phyloP scores from a whole-genome alignment of 768 basidiomycete genomes.

The Rhizopogon rudus region DNA sequence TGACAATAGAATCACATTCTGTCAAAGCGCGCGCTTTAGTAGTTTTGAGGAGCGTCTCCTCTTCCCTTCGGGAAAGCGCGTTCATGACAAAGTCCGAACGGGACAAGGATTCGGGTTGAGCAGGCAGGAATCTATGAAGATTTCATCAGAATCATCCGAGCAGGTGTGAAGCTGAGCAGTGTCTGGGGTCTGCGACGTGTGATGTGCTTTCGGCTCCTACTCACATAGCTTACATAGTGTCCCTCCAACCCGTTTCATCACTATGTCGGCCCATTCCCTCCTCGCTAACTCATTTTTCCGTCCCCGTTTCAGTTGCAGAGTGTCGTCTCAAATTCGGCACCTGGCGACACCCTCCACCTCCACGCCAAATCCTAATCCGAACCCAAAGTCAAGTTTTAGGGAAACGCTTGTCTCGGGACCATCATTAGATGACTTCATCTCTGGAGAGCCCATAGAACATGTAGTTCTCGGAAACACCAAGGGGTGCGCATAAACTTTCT shows the following conservation, averaged over 20 bases:
- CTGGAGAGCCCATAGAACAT: conserved; percentile 48
- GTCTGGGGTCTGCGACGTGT: too few relatives aligned
- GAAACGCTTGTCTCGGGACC: conserved; percentile 62
- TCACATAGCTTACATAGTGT: background rate
- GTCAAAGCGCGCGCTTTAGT: conserved; percentile 76
- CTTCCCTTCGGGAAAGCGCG: conserved; percentile 81
- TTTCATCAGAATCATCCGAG: too few relatives aligned
- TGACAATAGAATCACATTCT: conserved; percentile 72
- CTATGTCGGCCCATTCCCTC: conserved; percentile 10
- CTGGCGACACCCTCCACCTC: conserved; percentile 39
- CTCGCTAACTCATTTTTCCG: conserved; percentile 11
- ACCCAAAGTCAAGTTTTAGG: conserved; percentile 39
- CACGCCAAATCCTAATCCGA: conserved; percentile 28
- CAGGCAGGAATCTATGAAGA: too few relatives aligned
- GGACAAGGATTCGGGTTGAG: too few relatives aligned
- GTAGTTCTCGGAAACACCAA: conserved; percentile 69
- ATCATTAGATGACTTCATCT: conserved; percentile 75
- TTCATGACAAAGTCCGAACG: conserved; percentile 46
- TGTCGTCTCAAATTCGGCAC: conserved; percentile 28
- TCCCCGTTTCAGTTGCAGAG: background rate
- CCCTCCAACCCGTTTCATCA: background rate
- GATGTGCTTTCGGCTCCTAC: background rate
- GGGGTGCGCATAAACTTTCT: conserved; percentile 39
- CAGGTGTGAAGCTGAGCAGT: background rate
- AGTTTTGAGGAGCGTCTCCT: conserved; percentile 78